Conservation (phyloP, 495 filamentous ascomycete genomes). For the Aspergillus mulundensis region DNA sequence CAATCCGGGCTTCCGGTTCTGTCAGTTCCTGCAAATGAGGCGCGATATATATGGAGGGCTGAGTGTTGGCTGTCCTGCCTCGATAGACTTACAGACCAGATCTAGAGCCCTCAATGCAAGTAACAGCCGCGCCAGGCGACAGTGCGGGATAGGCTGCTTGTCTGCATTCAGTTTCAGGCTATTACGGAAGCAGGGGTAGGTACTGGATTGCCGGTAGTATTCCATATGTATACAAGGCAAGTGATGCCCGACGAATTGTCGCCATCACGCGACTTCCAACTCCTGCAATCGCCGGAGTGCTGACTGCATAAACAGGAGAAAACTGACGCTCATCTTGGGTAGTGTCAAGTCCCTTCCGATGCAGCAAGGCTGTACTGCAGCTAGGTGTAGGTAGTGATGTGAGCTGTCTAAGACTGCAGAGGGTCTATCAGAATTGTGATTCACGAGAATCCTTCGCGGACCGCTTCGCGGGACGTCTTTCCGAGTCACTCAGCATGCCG, state of each 20-base stretch:
- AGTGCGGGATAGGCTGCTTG: neutral
- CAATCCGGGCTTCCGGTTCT: conserved; percentile 29
- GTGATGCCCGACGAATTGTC: conserved; percentile 29
- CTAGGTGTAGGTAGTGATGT: neutral
- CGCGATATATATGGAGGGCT: conserved; percentile 28
- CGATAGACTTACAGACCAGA: conserved; percentile 27
- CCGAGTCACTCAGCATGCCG: conserved; percentile 22
- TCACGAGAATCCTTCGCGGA: neutral
- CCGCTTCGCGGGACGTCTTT: neutral
- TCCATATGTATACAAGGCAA: conserved; percentile 27
- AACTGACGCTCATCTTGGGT: neutral
- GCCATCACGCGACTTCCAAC: conserved; percentile 27
- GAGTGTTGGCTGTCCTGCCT: conserved; percentile 27
- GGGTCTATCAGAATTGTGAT: neutral
- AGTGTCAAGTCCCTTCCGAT: neutral
- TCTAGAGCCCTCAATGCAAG: conserved; percentile 21
- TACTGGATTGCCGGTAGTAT: conserved; percentile 7
- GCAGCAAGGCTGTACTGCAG: conserved; percentile 18
- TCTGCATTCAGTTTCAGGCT: neutral
- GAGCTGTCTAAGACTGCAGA: conserved; percentile 19
- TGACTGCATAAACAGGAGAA: conserved; percentile 13
- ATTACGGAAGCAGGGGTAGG: conserved; percentile 26
- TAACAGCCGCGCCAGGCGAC: conserved; percentile 21
- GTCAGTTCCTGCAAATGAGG: conserved; percentile 29
- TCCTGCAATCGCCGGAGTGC: conserved; percentile 17